Base-by-base conservation (phyloP, 2,329 filamentous ascomycete genomes). In the Pseudogymnoascus sp. region DNA sequence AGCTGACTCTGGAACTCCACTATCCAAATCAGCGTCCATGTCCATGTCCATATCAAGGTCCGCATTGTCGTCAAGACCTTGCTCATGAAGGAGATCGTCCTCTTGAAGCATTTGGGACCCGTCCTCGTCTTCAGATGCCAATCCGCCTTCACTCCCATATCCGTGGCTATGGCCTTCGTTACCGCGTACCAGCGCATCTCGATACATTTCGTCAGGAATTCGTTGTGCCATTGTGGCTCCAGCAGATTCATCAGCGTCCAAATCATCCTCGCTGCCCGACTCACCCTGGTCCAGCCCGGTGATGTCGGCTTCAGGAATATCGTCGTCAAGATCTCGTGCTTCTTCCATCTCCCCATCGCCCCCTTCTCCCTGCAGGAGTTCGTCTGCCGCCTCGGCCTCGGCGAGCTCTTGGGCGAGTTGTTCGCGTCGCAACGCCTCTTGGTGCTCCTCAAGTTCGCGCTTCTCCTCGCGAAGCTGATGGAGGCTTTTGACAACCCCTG, bases 391-490 rank as follows among this genome's bases (percentile, higher is more conserved):
- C 11, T 74, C 77, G 0, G 85, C 84, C 69, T 90, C 85, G 21
- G 88, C 89, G 46, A 96, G 81, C 72, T 96, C 91, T 71, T 89
- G 82, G 63, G 88, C 85, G 3, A 88, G 77, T 69, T 85, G 83
- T 73, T 93, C 89, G 31, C 89, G 81, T 21, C 88, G 80, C 74
- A 91, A 78, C 1, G 89, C 84, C 71, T 90, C 87, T 66, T 90
- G 85, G 65, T 93, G 90, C 75, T 99, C 95, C 73, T 93, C 88
- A 63, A 90, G 84, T 78, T 99, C 95, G 9, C 89, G 84, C 68
- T 88, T 86, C 78, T 99, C 95, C 76, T 99, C 95, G 43, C 89
- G 88, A 77, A 92, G 85, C 66, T 96, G 92, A 72, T 96, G 88
- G 65, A 96, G 85, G 1, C 93, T 96, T 80, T 97, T 99, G 63